Percentiles rank a stretch among this genome's conserved stretches.
Evolutionary conservation across 148 eudicot species (phyloP).

Genomic region (Amaranthus palmeri): DNA sequence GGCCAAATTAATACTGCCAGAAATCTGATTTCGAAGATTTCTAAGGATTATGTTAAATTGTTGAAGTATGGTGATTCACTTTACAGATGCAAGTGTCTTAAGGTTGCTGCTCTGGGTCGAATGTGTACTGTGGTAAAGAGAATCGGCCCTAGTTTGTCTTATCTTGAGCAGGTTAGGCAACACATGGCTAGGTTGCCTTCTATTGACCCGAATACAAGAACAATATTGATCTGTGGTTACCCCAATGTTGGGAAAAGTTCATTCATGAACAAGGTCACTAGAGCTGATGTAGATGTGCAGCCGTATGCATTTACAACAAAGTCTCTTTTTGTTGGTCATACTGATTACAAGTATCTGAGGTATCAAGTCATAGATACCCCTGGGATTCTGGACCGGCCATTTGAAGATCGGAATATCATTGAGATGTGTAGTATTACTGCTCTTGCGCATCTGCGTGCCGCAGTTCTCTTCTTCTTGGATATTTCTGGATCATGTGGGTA

Average conservation of each 20-base stretch:
- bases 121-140: constrained; percentile 92
- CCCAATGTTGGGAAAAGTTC: constrained; percentile 99
- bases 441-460: constrained; percentile 88
- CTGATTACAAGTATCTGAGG: constrained; percentile 81
- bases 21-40: constrained; percentile 64
- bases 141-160: constrained; percentile 82
- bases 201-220: constrained; percentile 89
- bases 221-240: constrained; percentile 81
- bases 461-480: constrained; percentile 83
- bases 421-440: constrained; percentile 99
- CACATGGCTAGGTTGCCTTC: constrained; percentile 97
- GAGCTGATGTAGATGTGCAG: constrained; percentile 96
- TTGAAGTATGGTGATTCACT: constrained; percentile 89
- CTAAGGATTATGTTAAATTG: constrained; percentile 83
- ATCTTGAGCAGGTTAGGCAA: constrained; percentile 88
- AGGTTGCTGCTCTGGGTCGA: constrained; percentile 96
- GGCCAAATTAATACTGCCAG: constrained; percentile 91
- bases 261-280: constrained; percentile 83
- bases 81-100: constrained; percentile 81
- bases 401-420: constrained; percentile 91
- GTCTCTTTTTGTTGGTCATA: constrained; percentile 91
- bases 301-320: constrained; percentile 96
- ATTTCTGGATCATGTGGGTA: constrained; percentile 87
- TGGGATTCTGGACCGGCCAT: constrained; percentile 84
- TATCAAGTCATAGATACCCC: constrained; percentile 96